A percentile compares a stretch with the other conserved stretches of the same genome.
phyloP scores from a whole-genome alignment of 139 green algal species.

The Tetratostichococcus sp. region DNA sequence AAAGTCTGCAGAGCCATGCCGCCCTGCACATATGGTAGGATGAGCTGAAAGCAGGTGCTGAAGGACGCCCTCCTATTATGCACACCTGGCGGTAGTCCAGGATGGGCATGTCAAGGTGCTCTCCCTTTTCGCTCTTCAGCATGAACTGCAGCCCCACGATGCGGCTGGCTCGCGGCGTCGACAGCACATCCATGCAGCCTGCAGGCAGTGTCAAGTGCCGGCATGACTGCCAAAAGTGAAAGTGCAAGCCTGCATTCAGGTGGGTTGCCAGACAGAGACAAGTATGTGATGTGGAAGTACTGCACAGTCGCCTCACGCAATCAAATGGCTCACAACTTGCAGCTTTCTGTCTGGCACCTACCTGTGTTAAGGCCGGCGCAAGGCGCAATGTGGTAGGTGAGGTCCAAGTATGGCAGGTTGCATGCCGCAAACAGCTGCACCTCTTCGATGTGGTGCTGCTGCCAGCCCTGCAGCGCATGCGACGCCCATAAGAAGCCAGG shows the following conservation, averaged over 20 bases:
- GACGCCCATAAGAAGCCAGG: too few species aligned
- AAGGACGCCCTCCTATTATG: too few species aligned
- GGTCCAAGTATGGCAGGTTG: slow-evolving; percentile 48
- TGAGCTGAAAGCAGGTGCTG: too few species aligned
- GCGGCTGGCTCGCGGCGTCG: neutral
- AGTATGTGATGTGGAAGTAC: too few species aligned
- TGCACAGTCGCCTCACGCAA: too few species aligned
- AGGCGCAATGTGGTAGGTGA: slow-evolving; percentile 39
- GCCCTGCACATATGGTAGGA: too few species aligned
- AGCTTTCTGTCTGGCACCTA: neutral
- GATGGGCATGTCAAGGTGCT: slow-evolving; percentile 24
- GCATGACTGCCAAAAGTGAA: too few species aligned
- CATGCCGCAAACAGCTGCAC: slow-evolving; percentile 39
- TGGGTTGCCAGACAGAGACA: too few species aligned
- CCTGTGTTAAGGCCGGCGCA: slow-evolving; percentile 13
- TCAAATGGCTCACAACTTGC: neutral
- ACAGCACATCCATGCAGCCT: slow-evolving; percentile 33
- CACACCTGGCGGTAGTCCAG: neutral
- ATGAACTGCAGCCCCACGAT: slow-evolving; percentile 24
- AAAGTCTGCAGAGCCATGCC: too few species aligned
- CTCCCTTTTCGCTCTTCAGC: slow-evolving; percentile 17
- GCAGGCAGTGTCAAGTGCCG: neutral
- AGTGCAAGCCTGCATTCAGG: too few species aligned
- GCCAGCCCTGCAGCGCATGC: slow-evolving; percentile 17
- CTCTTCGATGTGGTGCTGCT: neutral